These are phyloP conservation scores for Sugiyamaella smithiae DNA, from an alignment of 805 yeast genomes.

Conservation along the genomic window DNA sequence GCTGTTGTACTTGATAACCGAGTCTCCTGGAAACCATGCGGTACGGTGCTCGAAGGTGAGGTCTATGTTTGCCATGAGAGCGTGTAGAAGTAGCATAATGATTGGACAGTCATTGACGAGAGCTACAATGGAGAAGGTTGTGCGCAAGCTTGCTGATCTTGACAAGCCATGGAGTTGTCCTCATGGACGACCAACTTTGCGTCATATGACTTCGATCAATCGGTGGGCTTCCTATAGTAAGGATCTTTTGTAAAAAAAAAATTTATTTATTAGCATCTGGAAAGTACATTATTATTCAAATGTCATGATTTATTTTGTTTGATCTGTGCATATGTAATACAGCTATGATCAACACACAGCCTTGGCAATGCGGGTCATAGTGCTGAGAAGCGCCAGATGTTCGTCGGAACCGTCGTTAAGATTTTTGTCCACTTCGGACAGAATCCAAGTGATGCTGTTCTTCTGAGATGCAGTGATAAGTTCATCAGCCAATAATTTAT, in stretches of 20 bases:
- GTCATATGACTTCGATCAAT: constrained; percentile 67
- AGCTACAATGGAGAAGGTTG: constrained; percentile 64
- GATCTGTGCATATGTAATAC: background rate
- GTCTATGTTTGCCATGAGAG: constrained; percentile 88
- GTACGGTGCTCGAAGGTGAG: constrained; percentile 75
- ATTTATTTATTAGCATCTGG: background rate
- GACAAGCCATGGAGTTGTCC: constrained; percentile 96
- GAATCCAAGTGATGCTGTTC: constrained; percentile 56
- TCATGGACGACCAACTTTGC: constrained; percentile 96
- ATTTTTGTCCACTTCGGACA: constrained; percentile 73
- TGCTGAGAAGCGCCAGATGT: constrained; percentile 72
- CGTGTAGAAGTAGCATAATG: constrained; percentile 93
- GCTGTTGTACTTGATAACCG: constrained; percentile 62
- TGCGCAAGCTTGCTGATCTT: constrained; percentile 61
- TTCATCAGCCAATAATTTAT: constrained; percentile 57
- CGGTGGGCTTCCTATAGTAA: constrained; percentile 14
- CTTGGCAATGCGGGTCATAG: constrained; percentile 50
- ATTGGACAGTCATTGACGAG: constrained; percentile 68
- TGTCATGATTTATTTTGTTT: too few relatives aligned
- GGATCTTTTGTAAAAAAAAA: constrained; percentile 2
- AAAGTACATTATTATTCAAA: too few relatives aligned
- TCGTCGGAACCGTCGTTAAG: constrained; percentile 87
- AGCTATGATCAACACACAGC: constrained; percentile 2
- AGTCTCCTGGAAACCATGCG: constrained; percentile 44
- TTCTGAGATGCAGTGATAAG: constrained; percentile 52